These are phyloP conservation scores for apple (Malus domestica) DNA, from an alignment of 306 rosid species.

Conservation along the genomic window DNA sequence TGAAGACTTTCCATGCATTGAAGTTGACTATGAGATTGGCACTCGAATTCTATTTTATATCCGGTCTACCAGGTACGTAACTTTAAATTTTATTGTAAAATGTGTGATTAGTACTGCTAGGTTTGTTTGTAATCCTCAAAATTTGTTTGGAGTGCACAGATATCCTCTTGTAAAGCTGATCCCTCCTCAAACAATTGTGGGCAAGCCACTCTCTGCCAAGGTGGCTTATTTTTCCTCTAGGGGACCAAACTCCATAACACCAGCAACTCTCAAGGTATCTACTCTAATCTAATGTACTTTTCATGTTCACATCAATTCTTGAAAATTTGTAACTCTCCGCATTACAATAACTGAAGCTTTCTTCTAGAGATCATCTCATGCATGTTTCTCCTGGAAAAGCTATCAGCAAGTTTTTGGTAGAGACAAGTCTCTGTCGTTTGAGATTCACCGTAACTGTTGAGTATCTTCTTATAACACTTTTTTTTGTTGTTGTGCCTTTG, in stretches of 20 bases:
- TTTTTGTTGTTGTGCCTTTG: background rate
- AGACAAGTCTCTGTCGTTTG: background rate
- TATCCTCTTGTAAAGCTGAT: conserved; percentile 27
- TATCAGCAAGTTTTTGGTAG: background rate
- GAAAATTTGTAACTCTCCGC: too few relatives aligned
- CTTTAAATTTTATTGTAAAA: background rate
- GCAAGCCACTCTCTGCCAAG: conserved; percentile 33
- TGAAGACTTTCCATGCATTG: conserved; percentile 28
- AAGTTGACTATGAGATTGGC: conserved; percentile 34
- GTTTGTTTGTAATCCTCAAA: background rate
- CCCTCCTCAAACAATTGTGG: conserved; percentile 31
- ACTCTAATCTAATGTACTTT: background rate
- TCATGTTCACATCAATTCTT: background rate
- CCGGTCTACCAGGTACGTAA: conserved; percentile 34
- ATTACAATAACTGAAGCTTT: background rate
- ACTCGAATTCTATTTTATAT: conserved; percentile 31
- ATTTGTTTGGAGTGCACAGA: conserved; percentile 6
- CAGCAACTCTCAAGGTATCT: conserved; percentile 37
- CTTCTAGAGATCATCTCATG: background rate
- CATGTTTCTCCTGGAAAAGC: background rate
- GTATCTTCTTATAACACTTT: background rate
- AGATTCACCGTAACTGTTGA: background rate
- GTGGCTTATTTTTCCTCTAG: conserved; percentile 39
- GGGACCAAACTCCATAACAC: conserved; percentile 36
- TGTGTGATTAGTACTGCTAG: background rate